Conservation (phyloP, 2,329 filamentous ascomycete genomes). For the Fusarium neocosmosporiellum region DNA sequence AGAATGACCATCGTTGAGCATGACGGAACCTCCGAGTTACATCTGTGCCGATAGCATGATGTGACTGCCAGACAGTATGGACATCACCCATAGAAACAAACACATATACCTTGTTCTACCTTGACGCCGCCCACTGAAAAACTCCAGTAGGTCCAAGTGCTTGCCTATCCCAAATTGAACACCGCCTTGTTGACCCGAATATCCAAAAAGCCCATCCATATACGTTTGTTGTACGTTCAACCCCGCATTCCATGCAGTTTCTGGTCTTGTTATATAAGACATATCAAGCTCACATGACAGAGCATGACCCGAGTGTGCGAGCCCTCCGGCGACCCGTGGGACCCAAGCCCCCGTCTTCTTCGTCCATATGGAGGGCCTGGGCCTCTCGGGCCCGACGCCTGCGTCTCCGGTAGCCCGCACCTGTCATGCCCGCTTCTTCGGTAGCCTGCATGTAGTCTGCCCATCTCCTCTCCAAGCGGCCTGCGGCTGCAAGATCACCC, state of each 20-base stretch:
- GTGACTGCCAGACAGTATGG: conserved; percentile 9
- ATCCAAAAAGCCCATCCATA: conserved; percentile 5
- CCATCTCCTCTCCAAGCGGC: conserved; percentile 89
- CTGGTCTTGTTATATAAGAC: conserved; percentile 3
- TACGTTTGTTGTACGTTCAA: conserved; percentile 7
- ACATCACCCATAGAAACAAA: conserved; percentile 2
- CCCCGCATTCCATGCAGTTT: conserved; percentile 1
- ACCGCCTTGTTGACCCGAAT: conserved; percentile 17
- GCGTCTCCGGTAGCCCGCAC: conserved; percentile 74
- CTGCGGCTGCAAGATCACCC: conserved; percentile 79
- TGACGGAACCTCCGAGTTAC: conserved; percentile 9
- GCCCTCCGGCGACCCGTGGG: conserved; percentile 68
- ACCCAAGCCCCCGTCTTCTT: conserved; percentile 75
- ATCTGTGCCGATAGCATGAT: conserved; percentile 14
- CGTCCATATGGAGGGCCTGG: conserved; percentile 81
- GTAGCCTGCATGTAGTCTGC: conserved; percentile 92
- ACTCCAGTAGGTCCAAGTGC: conserved; percentile 15
- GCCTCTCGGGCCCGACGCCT: conserved; percentile 84
- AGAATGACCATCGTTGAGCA: conserved; percentile 9
- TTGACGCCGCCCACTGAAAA: conserved; percentile 27
- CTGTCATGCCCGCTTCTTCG: conserved; percentile 81
- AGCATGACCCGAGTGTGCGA: conserved; percentile 71
- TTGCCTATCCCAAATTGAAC: conserved; percentile 13
- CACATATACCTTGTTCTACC: conserved; percentile 37
- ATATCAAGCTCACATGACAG: conserved; percentile 67